These are phyloP conservation scores for Juncus effusus DNA, from an alignment of 176 grass and related monocot species.

Conservation along the genomic window DNA sequence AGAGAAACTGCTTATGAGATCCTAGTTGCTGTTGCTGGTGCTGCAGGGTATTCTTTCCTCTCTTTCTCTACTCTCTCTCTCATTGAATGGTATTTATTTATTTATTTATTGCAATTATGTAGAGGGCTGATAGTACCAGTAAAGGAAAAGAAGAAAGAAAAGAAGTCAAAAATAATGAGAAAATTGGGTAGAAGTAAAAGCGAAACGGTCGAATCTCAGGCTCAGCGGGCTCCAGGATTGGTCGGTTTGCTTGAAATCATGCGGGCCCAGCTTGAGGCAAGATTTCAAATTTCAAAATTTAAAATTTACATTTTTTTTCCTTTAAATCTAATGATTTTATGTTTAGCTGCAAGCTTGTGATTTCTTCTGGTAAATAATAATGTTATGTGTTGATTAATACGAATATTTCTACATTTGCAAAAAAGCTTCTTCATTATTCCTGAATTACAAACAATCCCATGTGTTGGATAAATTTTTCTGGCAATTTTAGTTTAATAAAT, in stretches of 20 bases:
- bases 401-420: too few relatives aligned
- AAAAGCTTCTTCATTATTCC: too few relatives aligned
- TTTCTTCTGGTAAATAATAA: too few relatives aligned
- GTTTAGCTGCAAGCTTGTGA: too few relatives aligned
- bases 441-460: too few relatives aligned
- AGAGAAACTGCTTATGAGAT: slow-evolving; percentile 99
- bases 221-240: slow-evolving; percentile 71
- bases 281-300: slow-evolving; percentile 21
- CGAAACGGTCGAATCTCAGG: slow-evolving; percentile 45
- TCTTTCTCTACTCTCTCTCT: slow-evolving; percentile 19
- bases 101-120: slow-evolving; percentile 25
- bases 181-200: slow-evolving; percentile 88
- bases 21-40: slow-evolving; percentile 86
- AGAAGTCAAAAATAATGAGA: slow-evolving; percentile 78
- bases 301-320: neutral
- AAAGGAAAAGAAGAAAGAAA: slow-evolving; percentile 98
- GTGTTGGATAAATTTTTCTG: too few relatives aligned
- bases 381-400: too few relatives aligned
- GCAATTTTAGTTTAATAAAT: neutral
- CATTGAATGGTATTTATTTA: slow-evolving; percentile 23
- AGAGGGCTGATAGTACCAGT: slow-evolving; percentile 90
- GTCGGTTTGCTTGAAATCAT: slow-evolving; percentile 90
- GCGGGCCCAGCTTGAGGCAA: slow-evolving; percentile 91
- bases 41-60: slow-evolving; percentile 64
- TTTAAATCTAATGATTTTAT: neutral